These are phyloP conservation scores for Coffea humblotiana DNA, from an alignment of 305 asterid species.

Conservation along the genomic window DNA sequence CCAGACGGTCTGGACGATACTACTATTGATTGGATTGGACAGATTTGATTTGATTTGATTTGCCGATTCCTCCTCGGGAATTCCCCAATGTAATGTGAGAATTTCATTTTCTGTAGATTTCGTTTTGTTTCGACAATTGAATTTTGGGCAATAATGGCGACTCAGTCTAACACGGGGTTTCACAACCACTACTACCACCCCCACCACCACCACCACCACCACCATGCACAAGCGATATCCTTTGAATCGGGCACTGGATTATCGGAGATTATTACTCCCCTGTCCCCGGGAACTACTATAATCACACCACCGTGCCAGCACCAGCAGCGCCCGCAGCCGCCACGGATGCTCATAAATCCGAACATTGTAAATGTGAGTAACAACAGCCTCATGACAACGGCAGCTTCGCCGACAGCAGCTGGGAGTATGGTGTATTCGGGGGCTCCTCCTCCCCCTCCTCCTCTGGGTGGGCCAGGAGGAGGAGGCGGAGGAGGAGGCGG, in stretches of 20 bases:
- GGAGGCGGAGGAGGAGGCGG: not conserved
- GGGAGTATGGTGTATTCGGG: slow-evolving; percentile 33
- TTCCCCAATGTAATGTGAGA: no score
- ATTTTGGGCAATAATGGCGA: slow-evolving; percentile 7
- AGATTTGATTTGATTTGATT: no score
- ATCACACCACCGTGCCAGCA: slow-evolving; percentile 15
- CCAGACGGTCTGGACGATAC: no score
- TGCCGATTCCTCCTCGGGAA: no score
- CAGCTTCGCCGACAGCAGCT: not conserved
- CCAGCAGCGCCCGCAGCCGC: slow-evolving; percentile 11
- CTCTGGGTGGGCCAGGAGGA: not conserved
- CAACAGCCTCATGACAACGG: not conserved
- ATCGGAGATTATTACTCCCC: slow-evolving; percentile 27
- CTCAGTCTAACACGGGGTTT: slow-evolving; percentile 14
- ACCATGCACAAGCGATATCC: slow-evolving; percentile 28
- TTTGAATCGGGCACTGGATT: slow-evolving; percentile 29
- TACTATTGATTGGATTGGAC: no score
- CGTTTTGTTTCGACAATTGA: not conserved
- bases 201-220: slow-evolving; percentile 1
- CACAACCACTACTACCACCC: not conserved
- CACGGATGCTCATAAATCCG: slow-evolving; percentile 4
- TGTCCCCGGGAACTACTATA: slow-evolving; percentile 7
- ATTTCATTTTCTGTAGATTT: no score
- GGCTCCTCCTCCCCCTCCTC: slow-evolving; percentile 21
- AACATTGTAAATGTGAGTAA: slow-evolving; percentile 4